Percentiles rank a stretch among this genome's conserved stretches.
Evolutionary conservation across 495 filamentous ascomycete genomes (phyloP).

Genomic region (Penicillium chermesinum): DNA sequence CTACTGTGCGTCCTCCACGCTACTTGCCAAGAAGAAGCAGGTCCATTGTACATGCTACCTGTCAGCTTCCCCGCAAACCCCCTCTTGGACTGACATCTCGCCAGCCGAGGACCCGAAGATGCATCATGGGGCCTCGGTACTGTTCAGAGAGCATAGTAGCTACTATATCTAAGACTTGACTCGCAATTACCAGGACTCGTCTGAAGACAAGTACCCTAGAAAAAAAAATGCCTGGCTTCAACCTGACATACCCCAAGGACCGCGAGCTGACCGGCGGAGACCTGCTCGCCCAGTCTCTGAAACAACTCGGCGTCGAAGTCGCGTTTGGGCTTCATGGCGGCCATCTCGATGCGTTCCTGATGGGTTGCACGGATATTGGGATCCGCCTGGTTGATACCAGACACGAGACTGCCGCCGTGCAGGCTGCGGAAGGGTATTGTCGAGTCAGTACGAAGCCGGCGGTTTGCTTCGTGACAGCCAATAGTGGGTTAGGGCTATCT

Average conservation of each 20-base stretch:
- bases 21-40: no score
- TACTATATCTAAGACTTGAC: no score
- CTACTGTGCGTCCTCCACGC: no score
- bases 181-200: no score
- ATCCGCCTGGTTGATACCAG: conserved; percentile 27
- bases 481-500: conserved; percentile 19
- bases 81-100: no score
- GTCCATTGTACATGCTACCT: no score
- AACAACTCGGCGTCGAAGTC: conserved; percentile 23
- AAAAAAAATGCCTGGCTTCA: conserved; percentile 29
- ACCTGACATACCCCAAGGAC: conserved; percentile 14
- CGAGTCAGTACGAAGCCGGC: conserved; percentile 20
- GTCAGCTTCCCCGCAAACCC: no score
- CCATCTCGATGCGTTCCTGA: conserved; percentile 29
- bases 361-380: conserved; percentile 24
- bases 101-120: no score
- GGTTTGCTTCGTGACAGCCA: conserved; percentile 28
- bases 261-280: conserved; percentile 27
- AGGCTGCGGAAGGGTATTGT: conserved; percentile 26
- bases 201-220: neutral
- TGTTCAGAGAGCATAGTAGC: no score
- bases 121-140: no score
- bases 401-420: conserved; percentile 28
- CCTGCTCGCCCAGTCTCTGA: conserved; percentile 25
- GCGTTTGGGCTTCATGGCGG: conserved; percentile 30